Evolutionary conservation across 2,329 filamentous ascomycete species (phyloP).

Genomic region (Ceratocystis diversiconidia): DNA sequence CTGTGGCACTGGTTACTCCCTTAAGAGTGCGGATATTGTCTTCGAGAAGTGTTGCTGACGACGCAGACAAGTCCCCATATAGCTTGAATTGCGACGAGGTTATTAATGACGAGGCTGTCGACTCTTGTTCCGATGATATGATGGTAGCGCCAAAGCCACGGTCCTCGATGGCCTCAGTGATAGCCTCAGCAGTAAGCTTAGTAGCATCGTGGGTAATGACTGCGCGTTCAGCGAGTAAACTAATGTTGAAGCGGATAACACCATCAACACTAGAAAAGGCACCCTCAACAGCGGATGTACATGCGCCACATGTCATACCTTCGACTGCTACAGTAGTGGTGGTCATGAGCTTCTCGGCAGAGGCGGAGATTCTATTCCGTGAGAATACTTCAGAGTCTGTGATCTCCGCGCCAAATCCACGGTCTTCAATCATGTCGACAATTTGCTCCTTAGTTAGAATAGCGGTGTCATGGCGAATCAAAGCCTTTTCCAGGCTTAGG

Average conservation of each 20-base stretch:
- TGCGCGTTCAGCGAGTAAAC: constrained; percentile 79
- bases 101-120: constrained; percentile 36
- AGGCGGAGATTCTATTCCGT: constrained; percentile 24
- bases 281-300: constrained; percentile 78
- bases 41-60: constrained; percentile 59
- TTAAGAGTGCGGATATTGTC: constrained; percentile 46
- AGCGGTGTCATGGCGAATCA: constrained; percentile 61
- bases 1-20: constrained; percentile 59
- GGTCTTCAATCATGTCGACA: constrained; percentile 48
- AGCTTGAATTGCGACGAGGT: constrained; percentile 66
- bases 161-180: constrained; percentile 75
- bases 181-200: constrained; percentile 56
- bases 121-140: constrained; percentile 58
- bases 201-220: constrained; percentile 70
- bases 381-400: constrained; percentile 48
- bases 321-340: constrained; percentile 81
- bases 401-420: constrained; percentile 69
- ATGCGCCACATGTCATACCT: constrained; percentile 96
- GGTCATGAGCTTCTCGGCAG: constrained; percentile 30
- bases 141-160: constrained; percentile 75
- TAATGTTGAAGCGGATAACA: constrained; percentile 83
- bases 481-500: constrained; percentile 68
- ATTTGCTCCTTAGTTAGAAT: constrained; percentile 40
- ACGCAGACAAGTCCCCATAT: constrained; percentile 62
- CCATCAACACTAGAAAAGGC: constrained; percentile 68